These are phyloP conservation scores for Penicillium crustosum DNA, from an alignment of 2,329 filamentous ascomycete species.

Conservation along the genomic window DNA sequence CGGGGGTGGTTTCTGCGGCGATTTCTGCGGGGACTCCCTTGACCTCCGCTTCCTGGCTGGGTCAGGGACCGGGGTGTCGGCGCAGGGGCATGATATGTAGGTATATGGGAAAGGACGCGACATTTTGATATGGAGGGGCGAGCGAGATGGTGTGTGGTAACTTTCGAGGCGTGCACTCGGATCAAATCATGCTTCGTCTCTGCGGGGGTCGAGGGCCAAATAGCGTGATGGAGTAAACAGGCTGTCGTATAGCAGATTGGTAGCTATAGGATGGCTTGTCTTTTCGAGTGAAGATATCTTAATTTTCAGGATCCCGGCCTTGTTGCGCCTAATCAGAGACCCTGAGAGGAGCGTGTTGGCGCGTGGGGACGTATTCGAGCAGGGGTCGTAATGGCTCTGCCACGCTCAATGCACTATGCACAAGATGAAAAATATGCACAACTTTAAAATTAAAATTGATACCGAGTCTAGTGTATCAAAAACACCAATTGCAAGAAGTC, in stretches of 20 bases:
- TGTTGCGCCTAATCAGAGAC: background rate
- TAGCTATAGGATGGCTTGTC: background rate
- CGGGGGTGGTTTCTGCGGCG: constrained; percentile 29
- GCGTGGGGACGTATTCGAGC: background rate
- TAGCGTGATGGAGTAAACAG: background rate
- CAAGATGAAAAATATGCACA: background rate
- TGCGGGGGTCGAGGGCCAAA: constrained; percentile 3
- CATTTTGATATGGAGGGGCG: constrained; percentile 39
- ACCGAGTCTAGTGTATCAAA: background rate
- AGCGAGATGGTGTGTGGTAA: background rate
- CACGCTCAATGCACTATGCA: background rate
- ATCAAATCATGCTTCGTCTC: constrained; percentile 24
- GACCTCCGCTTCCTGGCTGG: constrained; percentile 41
- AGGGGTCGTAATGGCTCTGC: background rate
- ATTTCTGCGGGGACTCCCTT: constrained; percentile 37
- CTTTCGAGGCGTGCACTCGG: constrained; percentile 1
- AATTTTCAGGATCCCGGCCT: background rate
- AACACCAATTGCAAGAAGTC: constrained; percentile 2
- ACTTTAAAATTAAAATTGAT: background rate
- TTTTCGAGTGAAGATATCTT: background rate
- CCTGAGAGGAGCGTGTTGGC: constrained; percentile 4
- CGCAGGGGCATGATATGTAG: constrained; percentile 65
- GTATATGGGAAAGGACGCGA: constrained; percentile 62
- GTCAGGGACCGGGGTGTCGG: constrained; percentile 48
- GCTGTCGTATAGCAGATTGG: background rate